Conservation (phyloP, 305 asterid species). For the Solanum aculeatissimum region DNA sequence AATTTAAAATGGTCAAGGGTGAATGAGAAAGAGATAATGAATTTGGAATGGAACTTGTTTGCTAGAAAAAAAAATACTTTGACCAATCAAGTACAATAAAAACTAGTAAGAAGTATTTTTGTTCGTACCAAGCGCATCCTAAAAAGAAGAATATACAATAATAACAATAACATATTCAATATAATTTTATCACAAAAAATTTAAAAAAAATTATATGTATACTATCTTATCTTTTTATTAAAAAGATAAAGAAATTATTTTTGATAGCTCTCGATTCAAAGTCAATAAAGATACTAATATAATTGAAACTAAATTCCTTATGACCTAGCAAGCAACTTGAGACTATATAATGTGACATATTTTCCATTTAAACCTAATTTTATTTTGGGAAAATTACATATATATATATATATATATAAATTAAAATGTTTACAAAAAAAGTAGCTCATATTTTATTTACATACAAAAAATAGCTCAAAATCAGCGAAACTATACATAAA, state of each 20-base stretch:
- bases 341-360: neutral
- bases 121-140: neutral
- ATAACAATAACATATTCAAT: neutral
- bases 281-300: neutral
- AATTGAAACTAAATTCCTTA: neutral
- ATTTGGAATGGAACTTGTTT: neutral
- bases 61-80: neutral
- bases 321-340: neutral
- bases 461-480: too few species aligned
- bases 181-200: neutral
- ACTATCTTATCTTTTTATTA: neutral
- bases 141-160: neutral
- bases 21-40: neutral
- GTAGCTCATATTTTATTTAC: too few species aligned
- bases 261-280: rapidly evolving
- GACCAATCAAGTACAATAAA: neutral
- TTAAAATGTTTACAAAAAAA: too few species aligned
- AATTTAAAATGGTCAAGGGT: too few species aligned
- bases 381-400: too few species aligned
- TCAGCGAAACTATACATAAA: too few species aligned
- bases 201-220: neutral
- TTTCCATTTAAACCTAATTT: neutral
- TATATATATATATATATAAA: too few species aligned
- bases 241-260: neutral
- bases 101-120: neutral